phyloP scores from a whole-genome alignment of 306 rosid species.

The Amphicarpaea edgeworthii region DNA sequence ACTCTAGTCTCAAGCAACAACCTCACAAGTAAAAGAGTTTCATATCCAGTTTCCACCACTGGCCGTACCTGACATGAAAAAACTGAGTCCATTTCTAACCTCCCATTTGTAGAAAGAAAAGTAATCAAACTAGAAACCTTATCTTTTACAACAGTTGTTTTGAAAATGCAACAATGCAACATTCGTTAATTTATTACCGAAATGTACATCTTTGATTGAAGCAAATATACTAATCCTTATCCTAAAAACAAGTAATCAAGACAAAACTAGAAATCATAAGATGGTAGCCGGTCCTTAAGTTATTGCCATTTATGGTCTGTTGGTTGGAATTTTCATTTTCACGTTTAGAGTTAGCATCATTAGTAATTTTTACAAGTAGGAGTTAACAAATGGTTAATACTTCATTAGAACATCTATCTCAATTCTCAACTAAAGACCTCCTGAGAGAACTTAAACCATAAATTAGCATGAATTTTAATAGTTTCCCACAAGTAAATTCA shows the following conservation, averaged over 20 bases:
- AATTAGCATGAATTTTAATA: neutral
- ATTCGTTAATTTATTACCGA: neutral
- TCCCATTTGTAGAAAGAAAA: neutral
- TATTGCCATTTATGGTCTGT: neutral
- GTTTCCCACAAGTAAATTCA: neutral
- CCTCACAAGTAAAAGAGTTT: slow-evolving; percentile 80
- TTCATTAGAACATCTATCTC: neutral
- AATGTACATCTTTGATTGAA: slow-evolving; percentile 3
- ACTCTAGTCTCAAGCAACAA: slow-evolving; percentile 71
- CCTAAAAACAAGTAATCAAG: neutral
- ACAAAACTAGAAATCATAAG: neutral
- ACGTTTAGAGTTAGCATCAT: neutral
- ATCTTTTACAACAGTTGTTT: slow-evolving; percentile 3
- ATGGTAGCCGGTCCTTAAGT: neutral
- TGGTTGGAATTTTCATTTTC: slow-evolving; percentile 8
- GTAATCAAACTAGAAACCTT: slow-evolving; percentile 8
- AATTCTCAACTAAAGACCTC: neutral
- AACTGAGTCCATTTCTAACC: neutral
- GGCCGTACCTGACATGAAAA: slow-evolving; percentile 63
- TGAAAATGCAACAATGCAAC: neutral
- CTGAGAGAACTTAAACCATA: neutral
- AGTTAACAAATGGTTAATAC: neutral
- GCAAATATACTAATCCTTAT: neutral
- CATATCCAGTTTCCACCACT: slow-evolving; percentile 92
- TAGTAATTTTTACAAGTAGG: neutral